A percentile compares a stretch with the other conserved stretches of the same genome.
Conservation (phyloP, 1,139 yeast genomes). For the Suhomyces kunorum region DNA sequence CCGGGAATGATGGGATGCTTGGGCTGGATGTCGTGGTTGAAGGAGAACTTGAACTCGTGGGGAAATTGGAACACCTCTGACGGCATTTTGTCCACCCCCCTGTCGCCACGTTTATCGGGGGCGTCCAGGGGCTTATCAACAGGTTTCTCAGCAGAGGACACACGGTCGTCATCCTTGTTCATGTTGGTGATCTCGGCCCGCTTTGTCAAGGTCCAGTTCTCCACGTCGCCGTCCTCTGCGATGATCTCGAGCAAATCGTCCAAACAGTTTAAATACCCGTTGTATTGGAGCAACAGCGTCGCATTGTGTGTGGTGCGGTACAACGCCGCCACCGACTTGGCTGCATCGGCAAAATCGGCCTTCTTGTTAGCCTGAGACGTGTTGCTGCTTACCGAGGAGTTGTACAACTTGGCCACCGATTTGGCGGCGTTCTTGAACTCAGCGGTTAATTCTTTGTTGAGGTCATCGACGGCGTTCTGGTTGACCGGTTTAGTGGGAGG, state of each 20-base stretch:
- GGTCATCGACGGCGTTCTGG: slow-evolving; percentile 44
- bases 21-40: slow-evolving; percentile 32
- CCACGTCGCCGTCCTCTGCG: slow-evolving; percentile 50
- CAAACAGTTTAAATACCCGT: slow-evolving; percentile 59
- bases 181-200: slow-evolving; percentile 46
- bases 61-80: slow-evolving; percentile 26
- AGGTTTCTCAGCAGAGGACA: slow-evolving; percentile 1
- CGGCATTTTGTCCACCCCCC: slow-evolving; percentile 3
- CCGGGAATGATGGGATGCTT: slow-evolving; percentile 47
- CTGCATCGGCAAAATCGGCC: slow-evolving; percentile 61
- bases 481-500: slow-evolving; percentile 51
- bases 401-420: slow-evolving; percentile 46
- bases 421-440: slow-evolving; percentile 51
- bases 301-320: slow-evolving; percentile 55
- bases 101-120: neutral
- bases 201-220: slow-evolving; percentile 53
- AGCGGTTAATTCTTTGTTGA: slow-evolving; percentile 43
- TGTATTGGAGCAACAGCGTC: slow-evolving; percentile 42
- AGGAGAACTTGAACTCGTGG: slow-evolving; percentile 39
- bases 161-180: slow-evolving; percentile 11
- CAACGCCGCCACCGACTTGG: slow-evolving; percentile 62
- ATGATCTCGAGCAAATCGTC: slow-evolving; percentile 55
- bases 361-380: slow-evolving; percentile 24
- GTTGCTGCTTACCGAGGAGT: slow-evolving; percentile 24
- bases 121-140: slow-evolving; percentile 8